phyloP scores from a whole-genome alignment of 1,284 basidiomycete species.

The Gymnopus androsaceus region DNA sequence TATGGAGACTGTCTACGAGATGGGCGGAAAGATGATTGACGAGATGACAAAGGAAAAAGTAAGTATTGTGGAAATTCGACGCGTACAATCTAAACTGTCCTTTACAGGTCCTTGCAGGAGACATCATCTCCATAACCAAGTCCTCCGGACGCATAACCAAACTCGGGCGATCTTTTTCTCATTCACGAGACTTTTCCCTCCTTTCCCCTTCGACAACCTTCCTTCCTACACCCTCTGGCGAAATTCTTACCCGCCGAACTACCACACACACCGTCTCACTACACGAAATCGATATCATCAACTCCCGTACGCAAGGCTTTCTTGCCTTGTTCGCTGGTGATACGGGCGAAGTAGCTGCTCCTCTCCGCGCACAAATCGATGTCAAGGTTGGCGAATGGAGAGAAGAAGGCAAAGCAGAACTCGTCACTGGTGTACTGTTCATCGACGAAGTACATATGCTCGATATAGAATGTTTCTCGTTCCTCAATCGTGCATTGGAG shows the following conservation, averaged over 20 bases:
- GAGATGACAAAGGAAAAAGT: constrained; percentile 91
- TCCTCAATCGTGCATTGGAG: constrained; percentile 95
- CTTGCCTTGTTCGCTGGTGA: constrained; percentile 82
- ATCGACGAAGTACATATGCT: constrained; percentile 99
- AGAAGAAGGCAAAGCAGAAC: constrained; percentile 98
- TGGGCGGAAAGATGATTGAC: constrained; percentile 99
- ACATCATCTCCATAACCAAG: constrained; percentile 97
- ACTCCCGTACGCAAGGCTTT: constrained; percentile 94
- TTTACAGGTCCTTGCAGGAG: constrained; percentile 81
- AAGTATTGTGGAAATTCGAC: background rate
- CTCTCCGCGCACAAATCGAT: constrained; percentile 95
- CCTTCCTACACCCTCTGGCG: constrained; percentile 31
- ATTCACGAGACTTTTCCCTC: constrained; percentile 78
- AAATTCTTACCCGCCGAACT: constrained; percentile 96
- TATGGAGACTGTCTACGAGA: constrained; percentile 99
- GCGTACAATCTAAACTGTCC: background rate
- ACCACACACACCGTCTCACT: constrained; percentile 96
- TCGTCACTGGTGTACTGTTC: constrained; percentile 93
- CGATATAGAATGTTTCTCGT: constrained; percentile 99
- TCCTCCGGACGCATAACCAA: constrained; percentile 97
- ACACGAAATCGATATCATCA: constrained; percentile 99
- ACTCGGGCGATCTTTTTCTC: constrained; percentile 92
- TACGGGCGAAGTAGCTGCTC: constrained; percentile 98
- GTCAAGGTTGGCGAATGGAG: constrained; percentile 97
- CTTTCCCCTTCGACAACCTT: constrained; percentile 5